Conservation (phyloP, 164 flowering plant species). For the Buxus sempervirens region DNA sequence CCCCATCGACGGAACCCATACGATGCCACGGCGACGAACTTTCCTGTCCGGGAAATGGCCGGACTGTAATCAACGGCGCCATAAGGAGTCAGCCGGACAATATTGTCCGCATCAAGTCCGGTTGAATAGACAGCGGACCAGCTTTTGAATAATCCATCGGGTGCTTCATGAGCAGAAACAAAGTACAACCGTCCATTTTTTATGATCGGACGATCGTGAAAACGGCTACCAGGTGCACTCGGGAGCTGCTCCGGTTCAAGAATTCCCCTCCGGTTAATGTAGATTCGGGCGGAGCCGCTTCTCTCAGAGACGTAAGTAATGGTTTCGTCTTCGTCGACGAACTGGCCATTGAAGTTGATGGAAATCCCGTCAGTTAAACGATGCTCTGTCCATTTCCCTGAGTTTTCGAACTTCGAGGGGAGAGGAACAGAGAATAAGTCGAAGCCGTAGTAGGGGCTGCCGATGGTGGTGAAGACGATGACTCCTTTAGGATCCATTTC, state of each 20-base stretch:
- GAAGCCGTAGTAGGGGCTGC: slow-evolving; percentile 67
- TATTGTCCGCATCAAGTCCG: slow-evolving; percentile 1
- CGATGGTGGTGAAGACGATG: slow-evolving; percentile 57
- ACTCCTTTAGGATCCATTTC: slow-evolving; percentile 43
- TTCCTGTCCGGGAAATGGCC: slow-evolving; percentile 54
- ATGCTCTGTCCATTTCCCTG: slow-evolving; percentile 22
- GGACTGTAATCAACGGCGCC: slow-evolving; percentile 77
- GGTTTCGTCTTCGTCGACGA: slow-evolving; percentile 37
- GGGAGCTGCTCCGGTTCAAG: slow-evolving; percentile 35
- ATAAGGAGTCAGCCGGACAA: slow-evolving; percentile 50
- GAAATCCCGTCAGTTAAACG: slow-evolving; percentile 71
- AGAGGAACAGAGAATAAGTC: slow-evolving; percentile 57
- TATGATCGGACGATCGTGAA: slow-evolving; percentile 70
- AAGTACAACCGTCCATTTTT: slow-evolving; percentile 43
- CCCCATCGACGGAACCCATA: slow-evolving; percentile 69
- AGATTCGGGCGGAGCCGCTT: slow-evolving; percentile 48
- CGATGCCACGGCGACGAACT: slow-evolving; percentile 75
- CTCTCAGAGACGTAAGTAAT: slow-evolving; percentile 67
- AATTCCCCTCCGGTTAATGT: slow-evolving; percentile 20
- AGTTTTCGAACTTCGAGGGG: slow-evolving; percentile 9
- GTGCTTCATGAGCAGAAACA: slow-evolving; percentile 70
- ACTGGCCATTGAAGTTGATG: slow-evolving; percentile 70
- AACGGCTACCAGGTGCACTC: slow-evolving; percentile 34
- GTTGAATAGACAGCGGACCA: slow-evolving; percentile 68
- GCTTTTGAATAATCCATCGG: slow-evolving; percentile 44